Percentiles rank a stretch among this genome's conserved stretches.
phyloP scores from a whole-genome alignment of 306 rosid genomes.

The Glycine latifolia region DNA sequence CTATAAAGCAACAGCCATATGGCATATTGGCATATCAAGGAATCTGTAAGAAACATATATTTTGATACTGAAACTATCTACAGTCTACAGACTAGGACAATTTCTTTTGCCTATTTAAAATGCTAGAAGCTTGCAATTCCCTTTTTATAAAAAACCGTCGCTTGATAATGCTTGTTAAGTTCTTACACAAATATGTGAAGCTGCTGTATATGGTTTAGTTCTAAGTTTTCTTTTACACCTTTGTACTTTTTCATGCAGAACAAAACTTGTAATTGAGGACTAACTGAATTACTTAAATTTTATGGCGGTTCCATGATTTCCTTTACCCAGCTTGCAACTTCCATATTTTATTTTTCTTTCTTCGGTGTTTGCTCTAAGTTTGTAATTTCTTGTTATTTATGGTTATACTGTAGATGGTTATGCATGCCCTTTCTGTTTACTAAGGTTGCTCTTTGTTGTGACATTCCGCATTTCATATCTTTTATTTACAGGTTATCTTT shows the following conservation, averaged over 20 bases:
- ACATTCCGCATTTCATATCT: not conserved
- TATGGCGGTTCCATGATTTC: not conserved
- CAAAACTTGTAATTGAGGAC: not conserved
- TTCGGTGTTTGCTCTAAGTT: too few relatives aligned
- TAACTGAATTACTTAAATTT: not conserved
- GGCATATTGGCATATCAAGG: conserved; percentile 13
- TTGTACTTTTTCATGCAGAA: not conserved
- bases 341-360: too few relatives aligned
- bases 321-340: too few relatives aligned
- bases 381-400: too few relatives aligned
- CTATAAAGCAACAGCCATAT: conserved; percentile 1
- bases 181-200: too few relatives aligned
- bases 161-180: too few relatives aligned
- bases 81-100: not conserved
- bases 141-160: not conserved
- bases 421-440: too few relatives aligned
- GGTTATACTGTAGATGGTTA: too few relatives aligned
- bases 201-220: too few relatives aligned
- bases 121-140: not conserved
- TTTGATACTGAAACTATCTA: not conserved
- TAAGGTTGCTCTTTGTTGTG: not conserved
- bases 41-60: not conserved
- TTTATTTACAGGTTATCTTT: conserved; percentile 66
- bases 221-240: not conserved
- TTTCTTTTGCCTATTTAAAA: not conserved